Conservation (phyloP, 2,329 filamentous ascomycete genomes). For the Rachicladosporium sp. region DNA sequence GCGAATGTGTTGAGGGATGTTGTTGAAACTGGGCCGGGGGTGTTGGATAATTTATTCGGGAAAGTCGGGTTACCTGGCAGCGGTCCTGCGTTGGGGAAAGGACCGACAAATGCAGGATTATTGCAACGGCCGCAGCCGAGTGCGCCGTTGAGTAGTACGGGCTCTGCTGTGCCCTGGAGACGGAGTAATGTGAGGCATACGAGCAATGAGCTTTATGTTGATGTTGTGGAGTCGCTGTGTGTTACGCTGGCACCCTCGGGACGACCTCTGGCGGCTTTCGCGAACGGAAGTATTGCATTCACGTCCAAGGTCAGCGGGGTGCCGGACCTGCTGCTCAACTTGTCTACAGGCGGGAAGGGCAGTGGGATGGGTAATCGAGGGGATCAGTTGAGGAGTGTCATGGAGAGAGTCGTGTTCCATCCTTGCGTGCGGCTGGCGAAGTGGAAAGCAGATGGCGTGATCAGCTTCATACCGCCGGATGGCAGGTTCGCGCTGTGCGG, state of each 20-base stretch:
- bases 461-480: constrained; percentile 94
- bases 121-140: constrained; percentile 9
- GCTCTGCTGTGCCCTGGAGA: constrained; percentile 67
- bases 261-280: constrained; percentile 71
- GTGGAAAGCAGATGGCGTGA: constrained; percentile 78
- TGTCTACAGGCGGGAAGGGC: constrained; percentile 71
- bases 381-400: constrained; percentile 35
- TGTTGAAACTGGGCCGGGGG: constrained; percentile 73
- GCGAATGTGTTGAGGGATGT: constrained; percentile 83
- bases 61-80: constrained; percentile 67
- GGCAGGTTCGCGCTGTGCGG: constrained; percentile 86
- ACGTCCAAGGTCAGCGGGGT: constrained; percentile 90
- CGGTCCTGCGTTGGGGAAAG: constrained; percentile 14
- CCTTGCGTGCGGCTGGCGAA: constrained; percentile 83
- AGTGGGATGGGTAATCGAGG: constrained; percentile 51
- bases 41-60: constrained; percentile 81
- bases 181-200: constrained; percentile 87
- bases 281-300: constrained; percentile 86
- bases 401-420: constrained; percentile 89
- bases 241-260: constrained; percentile 88
- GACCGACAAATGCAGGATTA: constrained; percentile 8
- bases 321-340: constrained; percentile 71
- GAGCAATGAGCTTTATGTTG: constrained; percentile 93
- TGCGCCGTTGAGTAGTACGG: constrained; percentile 14
- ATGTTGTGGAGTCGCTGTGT: constrained; percentile 79